Evolutionary conservation across 352 stramenopile species (phyloP).

Genomic region (Aphanomyces stellatus): DNA sequence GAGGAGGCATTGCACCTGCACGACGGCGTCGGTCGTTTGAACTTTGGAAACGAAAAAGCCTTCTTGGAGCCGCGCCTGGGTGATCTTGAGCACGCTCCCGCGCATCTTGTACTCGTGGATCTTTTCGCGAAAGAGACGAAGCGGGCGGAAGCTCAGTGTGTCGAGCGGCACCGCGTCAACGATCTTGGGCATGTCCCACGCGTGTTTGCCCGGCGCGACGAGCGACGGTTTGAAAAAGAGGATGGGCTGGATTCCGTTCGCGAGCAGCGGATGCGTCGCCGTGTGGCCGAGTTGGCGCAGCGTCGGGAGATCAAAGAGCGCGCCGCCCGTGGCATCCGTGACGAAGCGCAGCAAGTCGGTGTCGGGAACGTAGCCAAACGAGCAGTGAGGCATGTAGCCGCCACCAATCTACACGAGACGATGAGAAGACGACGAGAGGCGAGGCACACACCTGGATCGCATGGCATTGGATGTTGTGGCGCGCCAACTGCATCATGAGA

Average conservation of each 20-base stretch:
- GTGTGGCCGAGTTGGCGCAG: conserved; percentile 31
- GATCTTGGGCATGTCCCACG: conserved; percentile 1
- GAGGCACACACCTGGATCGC: conserved; percentile 39
- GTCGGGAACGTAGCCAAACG: conserved; percentile 81
- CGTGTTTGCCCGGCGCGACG: background rate
- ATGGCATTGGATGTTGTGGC: conserved; percentile 80
- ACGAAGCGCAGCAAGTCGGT: conserved; percentile 71
- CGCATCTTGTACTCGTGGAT: conserved; percentile 84
- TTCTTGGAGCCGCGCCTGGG: conserved; percentile 71
- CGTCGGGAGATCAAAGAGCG: conserved; percentile 50
- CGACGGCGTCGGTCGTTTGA: background rate
- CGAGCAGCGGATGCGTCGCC: background rate
- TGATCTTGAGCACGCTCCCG: conserved; percentile 67
- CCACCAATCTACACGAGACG: conserved; percentile 29
- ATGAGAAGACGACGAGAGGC: background rate
- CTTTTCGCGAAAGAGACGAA: conserved; percentile 82
- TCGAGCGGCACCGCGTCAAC: conserved; percentile 3
- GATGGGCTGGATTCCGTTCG: conserved; percentile 9
- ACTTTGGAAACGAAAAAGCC: conserved; percentile 36
- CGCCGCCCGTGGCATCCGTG: conserved; percentile 54
- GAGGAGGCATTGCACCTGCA: conserved; percentile 73
- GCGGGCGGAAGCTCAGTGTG: conserved; percentile 37
- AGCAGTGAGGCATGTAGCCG: conserved; percentile 46
- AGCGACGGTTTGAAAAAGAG: conserved; percentile 15
- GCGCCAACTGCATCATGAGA: conserved; percentile 81